phyloP scores from a whole-genome alignment of 2,329 filamentous ascomycete genomes.

The Coniochaeta prunicola region DNA sequence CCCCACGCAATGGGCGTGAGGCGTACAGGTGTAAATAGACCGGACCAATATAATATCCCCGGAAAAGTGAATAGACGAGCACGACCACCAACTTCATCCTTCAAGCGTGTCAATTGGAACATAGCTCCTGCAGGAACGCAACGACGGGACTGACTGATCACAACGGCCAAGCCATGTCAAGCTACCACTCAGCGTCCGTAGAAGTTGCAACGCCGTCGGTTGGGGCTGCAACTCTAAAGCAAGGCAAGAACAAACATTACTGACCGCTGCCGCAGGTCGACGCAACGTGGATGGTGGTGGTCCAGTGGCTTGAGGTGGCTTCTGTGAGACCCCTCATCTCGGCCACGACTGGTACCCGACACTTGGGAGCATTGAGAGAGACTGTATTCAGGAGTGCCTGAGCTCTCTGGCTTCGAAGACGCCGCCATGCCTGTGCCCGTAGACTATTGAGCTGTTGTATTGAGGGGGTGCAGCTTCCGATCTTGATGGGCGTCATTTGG shows the following conservation, averaged over 20 bases:
- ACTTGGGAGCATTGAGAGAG: neutral
- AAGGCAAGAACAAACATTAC: neutral
- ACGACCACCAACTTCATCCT: neutral
- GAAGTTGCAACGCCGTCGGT: neutral
- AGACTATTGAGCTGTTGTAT: constrained; percentile 1
- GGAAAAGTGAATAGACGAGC: neutral
- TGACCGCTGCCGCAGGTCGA: neutral
- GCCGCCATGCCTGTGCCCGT: neutral
- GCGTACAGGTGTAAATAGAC: neutral
- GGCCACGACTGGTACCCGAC: neutral
- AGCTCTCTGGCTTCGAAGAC: neutral
- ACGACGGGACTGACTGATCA: neutral
- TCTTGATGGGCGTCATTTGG: neutral
- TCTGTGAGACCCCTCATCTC: neutral
- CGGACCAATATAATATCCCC: neutral
- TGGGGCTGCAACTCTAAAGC: neutral
- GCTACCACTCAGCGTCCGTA: neutral
- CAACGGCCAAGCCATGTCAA: neutral
- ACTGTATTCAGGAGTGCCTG: neutral
- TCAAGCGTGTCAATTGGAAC: neutral
- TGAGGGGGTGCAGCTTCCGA: neutral
- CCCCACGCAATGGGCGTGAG: neutral
- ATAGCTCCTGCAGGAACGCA: neutral
- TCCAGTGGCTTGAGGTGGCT: neutral
- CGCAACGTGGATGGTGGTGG: neutral